These are phyloP conservation scores for Ochetophila trinervis DNA, from an alignment of 306 rosid species.

Conservation along the genomic window DNA sequence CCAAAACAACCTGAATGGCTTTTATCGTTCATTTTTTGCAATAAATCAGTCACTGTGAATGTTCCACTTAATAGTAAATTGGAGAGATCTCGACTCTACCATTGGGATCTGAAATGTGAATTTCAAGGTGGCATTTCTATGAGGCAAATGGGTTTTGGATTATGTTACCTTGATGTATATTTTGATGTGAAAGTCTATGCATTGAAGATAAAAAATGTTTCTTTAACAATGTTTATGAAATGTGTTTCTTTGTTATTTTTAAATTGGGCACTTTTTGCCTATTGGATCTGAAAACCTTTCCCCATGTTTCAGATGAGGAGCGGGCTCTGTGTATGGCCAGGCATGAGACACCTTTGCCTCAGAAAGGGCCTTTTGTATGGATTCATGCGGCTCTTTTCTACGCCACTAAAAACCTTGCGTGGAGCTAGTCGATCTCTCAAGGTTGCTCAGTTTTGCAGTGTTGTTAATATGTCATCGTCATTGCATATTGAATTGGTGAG, in stretches of 20 bases:
- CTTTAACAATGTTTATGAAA: not conserved
- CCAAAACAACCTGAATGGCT: too few relatives aligned
- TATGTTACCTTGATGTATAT: not conserved
- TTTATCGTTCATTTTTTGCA: too few relatives aligned
- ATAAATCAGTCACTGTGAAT: not conserved
- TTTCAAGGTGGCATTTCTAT: not conserved
- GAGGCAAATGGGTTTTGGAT: not conserved
- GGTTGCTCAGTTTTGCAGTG: conserved; percentile 89
- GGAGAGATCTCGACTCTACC: conserved; percentile 3
- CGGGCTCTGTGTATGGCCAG: conserved; percentile 71
- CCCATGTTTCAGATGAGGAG: conserved; percentile 52
- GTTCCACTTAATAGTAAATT: not conserved
- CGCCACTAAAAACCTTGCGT: conserved; percentile 78
- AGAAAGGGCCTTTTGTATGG: conserved; percentile 79
- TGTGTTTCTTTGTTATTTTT: conserved; percentile 5
- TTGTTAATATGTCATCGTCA: conserved; percentile 71
- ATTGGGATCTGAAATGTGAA: conserved; percentile 1
- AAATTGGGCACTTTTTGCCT: conserved; percentile 3
- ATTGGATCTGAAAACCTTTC: conserved; percentile 19
- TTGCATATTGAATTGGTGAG: conserved; percentile 93
- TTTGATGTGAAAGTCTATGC: conserved; percentile 5
- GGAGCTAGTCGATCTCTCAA: conserved; percentile 85
- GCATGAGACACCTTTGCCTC: conserved; percentile 67
- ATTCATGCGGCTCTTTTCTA: conserved; percentile 62
- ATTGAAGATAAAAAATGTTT: too few relatives aligned